A percentile compares a stretch with the other conserved stretches of the same genome.
phyloP scores from a whole-genome alignment of 1,139 yeast genomes.

The Saccharomycopsis hybrid region DNA sequence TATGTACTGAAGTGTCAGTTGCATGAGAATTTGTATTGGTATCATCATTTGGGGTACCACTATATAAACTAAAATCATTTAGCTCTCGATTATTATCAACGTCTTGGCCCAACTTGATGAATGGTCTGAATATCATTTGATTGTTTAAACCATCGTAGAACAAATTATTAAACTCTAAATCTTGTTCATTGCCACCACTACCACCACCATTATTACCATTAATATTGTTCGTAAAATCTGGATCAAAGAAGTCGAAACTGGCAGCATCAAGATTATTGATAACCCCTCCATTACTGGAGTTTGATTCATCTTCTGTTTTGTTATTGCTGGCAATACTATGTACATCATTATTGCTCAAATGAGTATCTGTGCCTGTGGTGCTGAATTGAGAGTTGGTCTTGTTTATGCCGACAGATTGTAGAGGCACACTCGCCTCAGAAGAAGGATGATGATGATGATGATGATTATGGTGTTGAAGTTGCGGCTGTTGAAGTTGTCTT shows the following conservation, averaged over 20 bases:
- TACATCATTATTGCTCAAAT: too few relatives aligned
- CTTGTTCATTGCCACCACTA: background rate
- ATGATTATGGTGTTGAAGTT: too few relatives aligned
- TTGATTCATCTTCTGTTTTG: background rate
- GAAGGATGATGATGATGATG: too few relatives aligned
- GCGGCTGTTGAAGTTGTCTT: too few relatives aligned
- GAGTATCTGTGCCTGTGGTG: too few relatives aligned
- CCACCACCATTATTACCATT: background rate
- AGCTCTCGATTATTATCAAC: slow-evolving; percentile 1
- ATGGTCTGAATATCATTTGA: slow-evolving; percentile 18
- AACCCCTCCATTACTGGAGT: background rate
- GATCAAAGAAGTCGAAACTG: slow-evolving; percentile 13
- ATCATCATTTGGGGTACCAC: background rate
- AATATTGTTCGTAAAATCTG: background rate
- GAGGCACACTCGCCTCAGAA: too few relatives aligned
- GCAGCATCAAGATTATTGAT: slow-evolving; percentile 17
- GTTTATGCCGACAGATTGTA: too few relatives aligned
- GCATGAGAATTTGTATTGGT: too few relatives aligned
- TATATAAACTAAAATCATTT: background rate
- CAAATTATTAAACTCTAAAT: slow-evolving; percentile 12
- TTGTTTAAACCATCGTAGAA: slow-evolving; percentile 21
- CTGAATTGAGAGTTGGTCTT: too few relatives aligned
- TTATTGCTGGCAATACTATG: too few relatives aligned
- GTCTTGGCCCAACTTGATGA: slow-evolving; percentile 16
- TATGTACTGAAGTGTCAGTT: too few relatives aligned